phyloP scores from a whole-genome alignment of 768 basidiomycete genomes.

The Podaxis carcinomalis region DNA sequence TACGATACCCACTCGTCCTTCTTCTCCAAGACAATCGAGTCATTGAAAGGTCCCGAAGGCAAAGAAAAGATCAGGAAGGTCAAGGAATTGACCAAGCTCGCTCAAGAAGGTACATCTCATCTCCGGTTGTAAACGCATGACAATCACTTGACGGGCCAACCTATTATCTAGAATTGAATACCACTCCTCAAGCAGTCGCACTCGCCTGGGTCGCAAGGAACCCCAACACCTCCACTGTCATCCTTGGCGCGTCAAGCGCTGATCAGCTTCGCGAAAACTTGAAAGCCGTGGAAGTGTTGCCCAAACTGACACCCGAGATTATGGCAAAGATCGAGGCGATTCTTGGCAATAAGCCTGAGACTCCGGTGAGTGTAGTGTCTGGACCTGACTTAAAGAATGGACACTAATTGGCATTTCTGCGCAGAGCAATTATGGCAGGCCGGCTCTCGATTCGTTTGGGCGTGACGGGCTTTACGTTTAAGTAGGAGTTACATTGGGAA shows the following conservation, averaged over 20 bases:
- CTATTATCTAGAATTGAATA: slow-evolving; percentile 41
- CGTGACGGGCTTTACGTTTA: neutral
- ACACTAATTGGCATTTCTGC: neutral
- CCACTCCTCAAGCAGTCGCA: slow-evolving; percentile 60
- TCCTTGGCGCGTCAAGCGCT: slow-evolving; percentile 61
- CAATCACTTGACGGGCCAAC: too few relatives aligned
- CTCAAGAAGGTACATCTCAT: slow-evolving; percentile 42
- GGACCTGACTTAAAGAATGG: neutral
- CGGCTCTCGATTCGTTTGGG: slow-evolving; percentile 3
- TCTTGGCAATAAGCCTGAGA: slow-evolving; percentile 47
- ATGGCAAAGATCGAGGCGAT: slow-evolving; percentile 66
- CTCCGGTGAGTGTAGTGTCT: slow-evolving; percentile 26
- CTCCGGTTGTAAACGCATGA: too few relatives aligned
- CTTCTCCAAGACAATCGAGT: slow-evolving; percentile 51
- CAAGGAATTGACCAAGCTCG: slow-evolving; percentile 58
- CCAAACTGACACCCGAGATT: slow-evolving; percentile 65
- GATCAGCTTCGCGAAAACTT: slow-evolving; percentile 65
- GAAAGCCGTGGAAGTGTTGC: slow-evolving; percentile 66
- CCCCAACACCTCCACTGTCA: slow-evolving; percentile 61
- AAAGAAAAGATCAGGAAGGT: slow-evolving; percentile 69
- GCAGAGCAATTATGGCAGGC: neutral
- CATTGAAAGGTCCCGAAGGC: slow-evolving; percentile 56
- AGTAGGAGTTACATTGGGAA: neutral
- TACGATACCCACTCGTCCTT: slow-evolving; percentile 51
- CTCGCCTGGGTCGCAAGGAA: slow-evolving; percentile 73